Conservation (phyloP, 2,329 filamentous ascomycete genomes). For the Pseudogymnoascus verrucosus region DNA sequence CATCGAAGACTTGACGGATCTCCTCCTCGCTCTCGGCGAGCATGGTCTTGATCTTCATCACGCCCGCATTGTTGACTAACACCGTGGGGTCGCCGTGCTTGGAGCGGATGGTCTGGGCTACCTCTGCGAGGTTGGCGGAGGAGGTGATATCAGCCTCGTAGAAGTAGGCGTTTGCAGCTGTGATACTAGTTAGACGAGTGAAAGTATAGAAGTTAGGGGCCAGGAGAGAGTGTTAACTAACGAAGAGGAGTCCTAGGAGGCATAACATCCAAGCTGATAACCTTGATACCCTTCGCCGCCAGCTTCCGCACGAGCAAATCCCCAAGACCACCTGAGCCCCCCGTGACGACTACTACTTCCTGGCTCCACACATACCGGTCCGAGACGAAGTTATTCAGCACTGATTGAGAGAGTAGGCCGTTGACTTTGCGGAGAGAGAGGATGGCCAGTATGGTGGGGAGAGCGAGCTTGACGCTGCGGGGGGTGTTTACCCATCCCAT, state of each 20-base stretch:
- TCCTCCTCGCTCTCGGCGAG: constrained; percentile 47
- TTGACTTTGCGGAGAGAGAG: constrained; percentile 33
- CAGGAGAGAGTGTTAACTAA: neutral
- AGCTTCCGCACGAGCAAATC: constrained; percentile 55
- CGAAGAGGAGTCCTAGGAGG: constrained; percentile 19
- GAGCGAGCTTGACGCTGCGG: neutral
- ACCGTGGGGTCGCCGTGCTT: constrained; percentile 58
- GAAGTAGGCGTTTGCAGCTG: constrained; percentile 49
- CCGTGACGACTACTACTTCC: constrained; percentile 68
- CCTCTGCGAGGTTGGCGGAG: constrained; percentile 41
- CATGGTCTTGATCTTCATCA: constrained; percentile 50
- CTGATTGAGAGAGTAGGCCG: constrained; percentile 41
- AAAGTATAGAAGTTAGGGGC: neutral
- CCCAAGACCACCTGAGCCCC: constrained; percentile 67
- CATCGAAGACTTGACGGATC: constrained; percentile 58
- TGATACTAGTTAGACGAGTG: neutral
- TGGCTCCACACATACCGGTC: constrained; percentile 54
- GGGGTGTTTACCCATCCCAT: neutral
- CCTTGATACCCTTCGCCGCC: constrained; percentile 53
- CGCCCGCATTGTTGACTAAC: constrained; percentile 64
- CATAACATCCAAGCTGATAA: constrained; percentile 64
- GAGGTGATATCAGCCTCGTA: constrained; percentile 62
- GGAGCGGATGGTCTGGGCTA: constrained; percentile 44
- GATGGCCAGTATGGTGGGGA: neutral
- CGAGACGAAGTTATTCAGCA: constrained; percentile 41